Conservation (phyloP, 768 basidiomycete genomes). For the Pleurotus salmoneostramineus region DNA sequence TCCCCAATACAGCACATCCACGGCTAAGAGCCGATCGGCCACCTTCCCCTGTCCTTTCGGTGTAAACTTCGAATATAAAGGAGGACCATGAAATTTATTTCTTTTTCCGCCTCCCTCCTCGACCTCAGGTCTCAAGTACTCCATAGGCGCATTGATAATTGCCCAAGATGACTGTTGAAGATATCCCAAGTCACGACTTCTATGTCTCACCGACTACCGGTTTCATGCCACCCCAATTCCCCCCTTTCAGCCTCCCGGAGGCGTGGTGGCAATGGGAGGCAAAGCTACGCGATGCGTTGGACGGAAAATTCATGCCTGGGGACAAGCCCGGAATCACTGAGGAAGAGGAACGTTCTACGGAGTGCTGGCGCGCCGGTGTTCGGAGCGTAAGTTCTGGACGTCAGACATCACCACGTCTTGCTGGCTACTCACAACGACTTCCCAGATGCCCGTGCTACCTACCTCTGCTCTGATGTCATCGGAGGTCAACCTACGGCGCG, state of each 20-base stretch:
- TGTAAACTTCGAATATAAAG: background rate
- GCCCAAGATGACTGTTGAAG: background rate
- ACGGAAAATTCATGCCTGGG: slow-evolving; percentile 44
- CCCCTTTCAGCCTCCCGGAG: slow-evolving; percentile 52
- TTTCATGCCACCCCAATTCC: slow-evolving; percentile 81
- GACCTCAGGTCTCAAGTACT: no score
- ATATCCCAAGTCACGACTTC: slow-evolving; percentile 72
- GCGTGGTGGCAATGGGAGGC: slow-evolving; percentile 65
- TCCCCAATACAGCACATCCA: background rate
- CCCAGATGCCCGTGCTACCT: slow-evolving; percentile 50
- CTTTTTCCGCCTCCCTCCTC: background rate
- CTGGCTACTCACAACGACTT: background rate
- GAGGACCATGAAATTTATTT: background rate
- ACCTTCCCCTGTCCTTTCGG: background rate
- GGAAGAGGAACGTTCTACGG: slow-evolving; percentile 32
- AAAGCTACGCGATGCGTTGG: slow-evolving; percentile 42
- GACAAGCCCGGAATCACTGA: slow-evolving; percentile 36
- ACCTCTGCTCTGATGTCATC: slow-evolving; percentile 43
- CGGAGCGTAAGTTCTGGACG: slow-evolving; percentile 27
- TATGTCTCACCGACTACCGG: slow-evolving; percentile 91
- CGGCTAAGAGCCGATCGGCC: slow-evolving; percentile 6
- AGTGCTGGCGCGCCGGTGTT: slow-evolving; percentile 44
- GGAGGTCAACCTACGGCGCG: slow-evolving; percentile 58
- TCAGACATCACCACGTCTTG: background rate
- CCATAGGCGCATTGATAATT: background rate